These are phyloP conservation scores for Sphagnum tenellum DNA, from an alignment of 225 moss, liverwort and hornwort genomes.

Conservation along the genomic window DNA sequence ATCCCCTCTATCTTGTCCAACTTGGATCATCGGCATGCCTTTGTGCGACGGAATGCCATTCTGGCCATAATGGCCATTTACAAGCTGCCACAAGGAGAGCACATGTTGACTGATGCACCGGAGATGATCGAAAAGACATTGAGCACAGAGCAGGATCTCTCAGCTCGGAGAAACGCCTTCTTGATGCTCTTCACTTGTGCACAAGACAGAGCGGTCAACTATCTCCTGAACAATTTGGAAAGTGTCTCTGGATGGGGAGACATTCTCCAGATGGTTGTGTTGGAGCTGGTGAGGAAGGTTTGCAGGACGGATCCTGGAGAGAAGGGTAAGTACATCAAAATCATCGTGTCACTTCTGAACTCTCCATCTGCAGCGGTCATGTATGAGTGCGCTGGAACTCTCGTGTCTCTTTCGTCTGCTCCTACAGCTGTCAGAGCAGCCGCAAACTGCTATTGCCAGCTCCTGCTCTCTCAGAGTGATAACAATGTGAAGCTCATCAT, in stretches of 20 bases:
- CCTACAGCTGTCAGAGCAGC: slow-evolving; percentile 90
- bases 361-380: slow-evolving; percentile 88
- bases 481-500: slow-evolving; percentile 96
- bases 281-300: slow-evolving; percentile 85
- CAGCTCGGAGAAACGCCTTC: slow-evolving; percentile 77
- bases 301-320: slow-evolving; percentile 76
- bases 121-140: slow-evolving; percentile 86
- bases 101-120: slow-evolving; percentile 70
- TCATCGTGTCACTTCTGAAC: slow-evolving; percentile 83
- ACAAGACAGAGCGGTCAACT: slow-evolving; percentile 80
- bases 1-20: slow-evolving; percentile 82
- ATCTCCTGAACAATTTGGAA: slow-evolving; percentile 68
- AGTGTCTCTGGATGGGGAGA: slow-evolving; percentile 85
- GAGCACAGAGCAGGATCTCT: slow-evolving; percentile 68
- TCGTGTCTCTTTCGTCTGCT: slow-evolving; percentile 89
- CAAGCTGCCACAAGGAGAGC: slow-evolving; percentile 86
- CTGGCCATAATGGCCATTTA: slow-evolving; percentile 85
- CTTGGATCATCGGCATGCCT: slow-evolving; percentile 93
- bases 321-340: slow-evolving; percentile 93
- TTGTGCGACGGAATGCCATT: slow-evolving; percentile 82
- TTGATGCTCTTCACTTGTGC: slow-evolving; percentile 92
- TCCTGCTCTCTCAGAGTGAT: slow-evolving; percentile 88
- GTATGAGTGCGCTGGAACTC: slow-evolving; percentile 90
- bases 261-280: slow-evolving; percentile 90
- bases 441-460: slow-evolving; percentile 85